phyloP scores from a whole-genome alignment of 345 rosid species.

The Streptanthus diversifolius region DNA sequence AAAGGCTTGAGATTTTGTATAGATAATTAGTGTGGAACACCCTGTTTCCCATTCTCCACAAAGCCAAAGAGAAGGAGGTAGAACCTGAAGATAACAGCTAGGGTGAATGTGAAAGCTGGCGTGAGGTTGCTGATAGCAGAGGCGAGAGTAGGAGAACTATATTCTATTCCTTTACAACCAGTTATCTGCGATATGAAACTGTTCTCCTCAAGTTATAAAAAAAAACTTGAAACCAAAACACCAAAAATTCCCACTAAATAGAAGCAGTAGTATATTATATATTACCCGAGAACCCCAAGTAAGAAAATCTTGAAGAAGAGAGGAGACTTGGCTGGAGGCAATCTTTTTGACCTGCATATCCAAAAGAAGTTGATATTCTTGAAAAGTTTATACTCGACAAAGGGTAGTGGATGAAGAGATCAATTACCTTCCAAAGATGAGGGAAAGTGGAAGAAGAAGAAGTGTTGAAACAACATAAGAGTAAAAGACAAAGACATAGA shows the following conservation, averaged over 20 bases:
- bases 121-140: constrained; percentile 45
- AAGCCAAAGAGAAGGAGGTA: background rate
- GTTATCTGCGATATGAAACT: constrained; percentile 22
- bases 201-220: background rate
- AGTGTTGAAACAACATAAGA: constrained; percentile 43
- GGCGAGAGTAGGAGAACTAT: constrained; percentile 43
- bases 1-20: no score
- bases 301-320: constrained; percentile 28
- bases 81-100: constrained; percentile 16
- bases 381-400: background rate
- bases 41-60: no score
- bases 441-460: constrained; percentile 38
- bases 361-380: background rate
- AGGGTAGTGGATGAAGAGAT: background rate
- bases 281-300: constrained; percentile 27
- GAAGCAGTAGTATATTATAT: no score
- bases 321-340: constrained; percentile 20
- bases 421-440: constrained; percentile 25
- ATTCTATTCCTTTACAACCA: constrained; percentile 35
- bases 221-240: background rate
- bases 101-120: constrained; percentile 41
- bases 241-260: background rate
- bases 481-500: constrained; percentile 46
- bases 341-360: constrained; percentile 24
- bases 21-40: no score